These are phyloP conservation scores for Stephania cephalantha DNA, from an alignment of 164 flowering plant species.

Conservation along the genomic window DNA sequence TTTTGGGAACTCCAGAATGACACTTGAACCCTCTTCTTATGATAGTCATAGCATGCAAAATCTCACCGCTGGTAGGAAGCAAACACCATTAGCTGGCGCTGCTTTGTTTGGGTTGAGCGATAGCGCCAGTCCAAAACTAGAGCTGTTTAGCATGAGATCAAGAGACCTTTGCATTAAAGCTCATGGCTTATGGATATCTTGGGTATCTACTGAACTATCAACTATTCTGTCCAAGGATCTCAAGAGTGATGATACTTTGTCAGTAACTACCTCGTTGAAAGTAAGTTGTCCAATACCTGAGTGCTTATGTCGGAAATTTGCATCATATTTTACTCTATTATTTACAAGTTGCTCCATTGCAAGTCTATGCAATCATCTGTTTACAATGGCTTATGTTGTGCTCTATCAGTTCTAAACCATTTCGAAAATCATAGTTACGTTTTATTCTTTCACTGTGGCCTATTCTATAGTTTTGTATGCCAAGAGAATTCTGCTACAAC, in stretches of 20 bases:
- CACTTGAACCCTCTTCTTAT: conserved; percentile 33
- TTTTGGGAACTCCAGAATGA: conserved; percentile 39
- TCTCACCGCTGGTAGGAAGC: conserved; percentile 38
- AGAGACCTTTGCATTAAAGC: conserved; percentile 77
- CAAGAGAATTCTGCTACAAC: neutral
- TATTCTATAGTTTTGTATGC: neutral
- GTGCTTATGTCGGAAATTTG: neutral
- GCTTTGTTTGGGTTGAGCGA: conserved; percentile 72
- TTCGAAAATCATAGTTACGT: neutral
- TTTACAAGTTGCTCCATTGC: neutral
- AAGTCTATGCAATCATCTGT: neutral
- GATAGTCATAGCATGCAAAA: conserved; percentile 46
- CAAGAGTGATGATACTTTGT: conserved; percentile 61
- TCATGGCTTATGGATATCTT: conserved; percentile 80
- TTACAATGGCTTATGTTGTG: neutral
- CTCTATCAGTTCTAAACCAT: neutral
- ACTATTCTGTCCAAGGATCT: conserved; percentile 51
- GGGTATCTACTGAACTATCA: conserved; percentile 80
- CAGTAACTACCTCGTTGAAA: conserved; percentile 55
- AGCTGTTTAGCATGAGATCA: conserved; percentile 42
- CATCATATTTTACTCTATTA: neutral
- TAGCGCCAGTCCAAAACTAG: conserved; percentile 62
- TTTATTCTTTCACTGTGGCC: neutral
- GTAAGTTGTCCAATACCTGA: conserved; percentile 33
- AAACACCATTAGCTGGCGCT: conserved; percentile 46